Evolutionary conservation across 345 rosid genomes (phyloP), one percentile per base, ranked within the genome.

Genomic region (Alliaria petiolata): DNA sequence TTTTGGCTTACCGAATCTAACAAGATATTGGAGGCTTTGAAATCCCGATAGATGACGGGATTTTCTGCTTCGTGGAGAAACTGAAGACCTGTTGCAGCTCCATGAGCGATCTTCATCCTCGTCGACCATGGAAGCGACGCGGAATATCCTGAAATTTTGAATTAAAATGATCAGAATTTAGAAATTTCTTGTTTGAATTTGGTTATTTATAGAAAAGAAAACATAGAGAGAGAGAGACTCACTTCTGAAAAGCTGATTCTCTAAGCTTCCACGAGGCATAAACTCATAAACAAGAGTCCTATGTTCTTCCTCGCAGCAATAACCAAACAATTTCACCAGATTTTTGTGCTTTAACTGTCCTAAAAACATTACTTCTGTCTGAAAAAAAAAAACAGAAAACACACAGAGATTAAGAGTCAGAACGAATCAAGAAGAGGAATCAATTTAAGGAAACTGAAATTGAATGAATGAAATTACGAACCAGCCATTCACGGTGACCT

Each of bases 401-500:
- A 7, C 6, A 20, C 17, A 35, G 7, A 55, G 0, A 15, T 36
- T 17, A 30, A 30, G 0, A 69, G 8, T 36, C 14, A 33, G 34
- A 54, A n/a, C 19, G 34, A 71, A 16, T 42, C 8, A 17, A 49
- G 3, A 43, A 54, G 6, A 20, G 19, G 35, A 15, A 13, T 52
- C 4, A 22, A 14, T 59, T 35, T 22, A n/a, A n/a, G n/a, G n/a
- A n/a, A n/a, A n/a, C n/a, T 16, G 0, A 17, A 33, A 34, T 12
- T 2, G 42, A 44, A 12, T 4, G 10, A 40, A 61, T n/a, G n/a
- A n/a, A n/a, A 6, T 6, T 4, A 81, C 96, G 67, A 20, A 92
- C 98, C 95, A 92, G 68, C 98, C 98, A 92, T 81, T 92, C 98
- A 39, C 70, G 82, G 50, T 92, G 98, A 46, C 98, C 98, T 65